These are phyloP conservation scores for Apiospora koreana DNA, from an alignment of 2,329 filamentous ascomycete species.

Conservation along the genomic window DNA sequence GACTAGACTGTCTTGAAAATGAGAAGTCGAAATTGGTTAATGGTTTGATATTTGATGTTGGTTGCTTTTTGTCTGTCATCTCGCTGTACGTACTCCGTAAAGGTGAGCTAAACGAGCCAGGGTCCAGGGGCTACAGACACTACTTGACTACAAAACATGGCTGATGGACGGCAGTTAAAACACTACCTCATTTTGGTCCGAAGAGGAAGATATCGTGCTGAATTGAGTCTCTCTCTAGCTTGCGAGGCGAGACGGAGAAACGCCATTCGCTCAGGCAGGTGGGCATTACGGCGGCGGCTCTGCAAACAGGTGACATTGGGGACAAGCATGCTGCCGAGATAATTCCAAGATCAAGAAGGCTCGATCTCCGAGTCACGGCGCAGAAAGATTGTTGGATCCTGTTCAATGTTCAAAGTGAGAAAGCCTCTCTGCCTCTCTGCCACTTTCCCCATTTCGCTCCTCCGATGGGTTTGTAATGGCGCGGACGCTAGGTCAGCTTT, in stretches of 20 bases:
- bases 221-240: too few relatives aligned
- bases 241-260: neutral
- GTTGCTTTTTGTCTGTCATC: slow-evolving; percentile 1
- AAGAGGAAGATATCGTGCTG: neutral
- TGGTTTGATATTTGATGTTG: neutral
- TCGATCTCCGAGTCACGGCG: slow-evolving; percentile 2
- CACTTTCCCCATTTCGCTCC: neutral
- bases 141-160: neutral
- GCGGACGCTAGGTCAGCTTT: neutral
- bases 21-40: neutral
- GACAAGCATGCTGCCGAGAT: neutral
- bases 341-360: neutral
- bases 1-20: neutral
- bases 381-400: neutral
- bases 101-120: slow-evolving; percentile 4
- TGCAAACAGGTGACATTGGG: neutral
- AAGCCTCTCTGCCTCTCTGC: too few relatives aligned
- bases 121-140: neutral
- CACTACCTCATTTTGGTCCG: neutral
- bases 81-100: neutral
- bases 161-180: neutral
- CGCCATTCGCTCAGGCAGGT: neutral
- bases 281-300: neutral
- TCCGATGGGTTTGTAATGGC: neutral
- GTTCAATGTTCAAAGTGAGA: neutral